Evolutionary conservation across 345 rosid genomes (phyloP).

Genomic region (Rhodamnia argentea): DNA sequence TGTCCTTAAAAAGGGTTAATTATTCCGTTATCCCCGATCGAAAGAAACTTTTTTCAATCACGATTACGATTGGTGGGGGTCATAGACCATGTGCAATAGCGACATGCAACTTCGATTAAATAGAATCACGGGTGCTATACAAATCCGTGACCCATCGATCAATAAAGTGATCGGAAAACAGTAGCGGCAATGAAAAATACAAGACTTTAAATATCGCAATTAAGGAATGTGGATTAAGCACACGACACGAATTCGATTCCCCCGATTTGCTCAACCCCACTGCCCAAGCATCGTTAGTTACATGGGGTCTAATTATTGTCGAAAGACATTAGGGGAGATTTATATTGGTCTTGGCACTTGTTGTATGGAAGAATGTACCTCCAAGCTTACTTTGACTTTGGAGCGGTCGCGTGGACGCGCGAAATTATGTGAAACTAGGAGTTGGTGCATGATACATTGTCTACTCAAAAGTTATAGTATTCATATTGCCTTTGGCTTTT

Average conservation of each 20-base stretch:
- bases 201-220: not conserved
- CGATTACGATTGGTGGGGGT: fast-evolving
- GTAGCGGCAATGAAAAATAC: not conserved
- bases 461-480: not conserved
- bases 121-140: not conserved
- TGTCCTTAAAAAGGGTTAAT: not conserved
- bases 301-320: not conserved
- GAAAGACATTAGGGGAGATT: not conserved
- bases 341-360: not conserved
- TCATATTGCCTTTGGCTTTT: not conserved
- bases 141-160: fast-evolving
- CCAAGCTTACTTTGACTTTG: not conserved
- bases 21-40: not conserved
- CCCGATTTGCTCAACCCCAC: not conserved
- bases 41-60: not conserved
- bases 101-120: not conserved
- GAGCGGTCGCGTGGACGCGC: not conserved
- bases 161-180: not conserved
- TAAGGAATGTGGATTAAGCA: not conserved
- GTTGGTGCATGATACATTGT: not conserved
- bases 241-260: not conserved
- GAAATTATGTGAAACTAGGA: not conserved
- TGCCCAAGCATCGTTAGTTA: not conserved
- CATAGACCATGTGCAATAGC: fast-evolving
- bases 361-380: not conserved